These are phyloP conservation scores for Meripilus lineatus DNA, from an alignment of 1,284 basidiomycete species.

Conservation along the genomic window DNA sequence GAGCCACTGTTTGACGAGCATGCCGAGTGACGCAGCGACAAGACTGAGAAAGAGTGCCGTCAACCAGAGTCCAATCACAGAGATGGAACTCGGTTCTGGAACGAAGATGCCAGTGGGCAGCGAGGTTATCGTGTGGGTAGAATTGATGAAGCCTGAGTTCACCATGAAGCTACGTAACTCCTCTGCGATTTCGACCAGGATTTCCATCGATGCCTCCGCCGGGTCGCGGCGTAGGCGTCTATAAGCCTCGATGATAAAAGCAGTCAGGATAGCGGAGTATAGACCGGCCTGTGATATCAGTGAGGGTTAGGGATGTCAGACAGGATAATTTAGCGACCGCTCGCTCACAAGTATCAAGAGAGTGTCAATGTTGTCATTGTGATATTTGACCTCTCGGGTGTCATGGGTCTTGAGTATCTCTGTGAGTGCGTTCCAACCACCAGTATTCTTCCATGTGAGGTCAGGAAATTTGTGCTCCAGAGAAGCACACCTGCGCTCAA, in stretches of 20 bases:
- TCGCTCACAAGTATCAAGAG: not conserved
- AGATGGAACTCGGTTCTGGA: not conserved
- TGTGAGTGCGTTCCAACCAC: too few species aligned
- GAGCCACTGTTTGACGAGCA: constrained; percentile 16
- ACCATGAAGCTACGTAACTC: constrained; percentile 1
- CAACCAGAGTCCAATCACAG: constrained; percentile 26
- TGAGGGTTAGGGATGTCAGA: not conserved
- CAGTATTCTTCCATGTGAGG: too few species aligned
- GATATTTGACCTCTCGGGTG: too few species aligned
- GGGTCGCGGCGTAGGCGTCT: constrained; percentile 11
- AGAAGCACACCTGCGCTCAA: too few species aligned
- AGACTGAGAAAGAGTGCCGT: constrained; percentile 21
- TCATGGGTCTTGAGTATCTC: too few species aligned
- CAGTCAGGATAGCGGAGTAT: constrained; percentile 20
- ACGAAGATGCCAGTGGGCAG: not conserved
- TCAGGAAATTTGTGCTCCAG: too few species aligned
- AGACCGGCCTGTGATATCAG: constrained; percentile 16
- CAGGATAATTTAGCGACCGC: too few species aligned
- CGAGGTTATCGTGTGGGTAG: not conserved
- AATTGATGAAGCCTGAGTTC: not conserved
- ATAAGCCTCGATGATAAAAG: constrained; percentile 20
- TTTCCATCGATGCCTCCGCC: not conserved
- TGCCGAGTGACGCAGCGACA: constrained; percentile 19
- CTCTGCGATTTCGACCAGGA: constrained; percentile 1
- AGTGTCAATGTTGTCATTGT: not conserved